Evolutionary conservation across 1,139 yeast genomes (phyloP), one percentile per base, ranked within the genome.

Genomic region (Candida pseudocylindracea): DNA sequence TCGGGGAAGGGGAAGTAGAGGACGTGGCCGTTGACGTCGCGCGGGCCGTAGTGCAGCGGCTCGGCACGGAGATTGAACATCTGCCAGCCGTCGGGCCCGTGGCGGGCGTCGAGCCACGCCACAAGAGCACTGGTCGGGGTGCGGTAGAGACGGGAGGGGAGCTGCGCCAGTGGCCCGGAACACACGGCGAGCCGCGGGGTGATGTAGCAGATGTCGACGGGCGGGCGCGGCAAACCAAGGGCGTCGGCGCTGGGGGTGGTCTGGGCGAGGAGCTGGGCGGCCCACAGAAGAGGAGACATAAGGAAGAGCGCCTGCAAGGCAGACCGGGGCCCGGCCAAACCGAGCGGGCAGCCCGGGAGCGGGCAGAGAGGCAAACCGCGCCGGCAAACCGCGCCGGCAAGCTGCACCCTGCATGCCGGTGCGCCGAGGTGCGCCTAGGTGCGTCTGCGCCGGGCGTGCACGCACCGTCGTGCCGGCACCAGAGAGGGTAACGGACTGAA

Each of bases 81-180:
- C 38, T 60, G 65, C 94, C 94, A 85, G 29, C 63, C 50, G 6
- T 49, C 43, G 8, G 20, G 4, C 6, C 57, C 63, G 46, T 74
- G 78, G 12, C 60, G 49, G 2, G 41, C 36, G 25, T 63, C 52
- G 28, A 80, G 53, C 39, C 62, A 67, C n/a, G 45, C 43, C 0
- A 65, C 54, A 25, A 81, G 49, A 37, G 68, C 2, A 74, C 49
- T 15, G 67, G 60, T 39, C 71, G 70, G 30, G 81, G 57, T 46
- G 69, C 75, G 37, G 65, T 49, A 13, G 59, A 49, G 38, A 62
- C 57, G 10, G 62, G 49, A 31, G 45, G 49, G 31, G 50, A 50
- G 31, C 53, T 0, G 72, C 68, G 0, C 93, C 94, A 42, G 75
- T 76, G 0, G 93, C 70, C 35, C 80, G 65, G 2, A 76, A 91